phyloP scores from a whole-genome alignment of 2,329 filamentous ascomycete species.

The Scytalidium lignicola region DNA sequence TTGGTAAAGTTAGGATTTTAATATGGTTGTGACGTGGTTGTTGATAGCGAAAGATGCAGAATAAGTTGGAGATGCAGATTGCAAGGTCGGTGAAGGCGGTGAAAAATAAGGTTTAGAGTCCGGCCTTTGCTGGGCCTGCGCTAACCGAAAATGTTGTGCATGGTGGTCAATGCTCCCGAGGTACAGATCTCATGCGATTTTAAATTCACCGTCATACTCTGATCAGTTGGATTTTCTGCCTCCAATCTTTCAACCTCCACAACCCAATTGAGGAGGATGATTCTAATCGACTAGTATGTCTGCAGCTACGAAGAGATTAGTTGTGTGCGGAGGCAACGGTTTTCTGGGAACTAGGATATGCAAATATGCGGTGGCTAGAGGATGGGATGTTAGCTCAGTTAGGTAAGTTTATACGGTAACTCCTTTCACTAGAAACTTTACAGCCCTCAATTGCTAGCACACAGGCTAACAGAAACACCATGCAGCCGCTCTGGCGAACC shows the following conservation, averaged over 20 bases:
- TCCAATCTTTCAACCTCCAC: neutral
- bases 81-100: neutral
- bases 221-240: neutral
- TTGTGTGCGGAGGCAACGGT: slow-evolving; percentile 90
- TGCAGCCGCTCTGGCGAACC: slow-evolving; percentile 83
- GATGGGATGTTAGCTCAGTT: slow-evolving; percentile 89
- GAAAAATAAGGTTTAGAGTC: neutral
- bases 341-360: slow-evolving; percentile 89
- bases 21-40: neutral
- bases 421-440: neutral
- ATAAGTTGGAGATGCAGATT: neutral
- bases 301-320: slow-evolving; percentile 60
- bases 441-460: neutral
- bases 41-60: neutral
- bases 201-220: neutral
- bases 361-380: slow-evolving; percentile 76
- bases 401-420: slow-evolving; percentile 57
- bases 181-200: neutral
- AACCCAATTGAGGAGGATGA: neutral
- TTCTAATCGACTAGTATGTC: slow-evolving; percentile 6
- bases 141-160: neutral
- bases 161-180: neutral
- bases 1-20: too few species aligned
- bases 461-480: neutral
- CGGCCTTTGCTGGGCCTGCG: neutral